phyloP scores from a whole-genome alignment of 345 rosid species.

The Salix arbutifolia region DNA sequence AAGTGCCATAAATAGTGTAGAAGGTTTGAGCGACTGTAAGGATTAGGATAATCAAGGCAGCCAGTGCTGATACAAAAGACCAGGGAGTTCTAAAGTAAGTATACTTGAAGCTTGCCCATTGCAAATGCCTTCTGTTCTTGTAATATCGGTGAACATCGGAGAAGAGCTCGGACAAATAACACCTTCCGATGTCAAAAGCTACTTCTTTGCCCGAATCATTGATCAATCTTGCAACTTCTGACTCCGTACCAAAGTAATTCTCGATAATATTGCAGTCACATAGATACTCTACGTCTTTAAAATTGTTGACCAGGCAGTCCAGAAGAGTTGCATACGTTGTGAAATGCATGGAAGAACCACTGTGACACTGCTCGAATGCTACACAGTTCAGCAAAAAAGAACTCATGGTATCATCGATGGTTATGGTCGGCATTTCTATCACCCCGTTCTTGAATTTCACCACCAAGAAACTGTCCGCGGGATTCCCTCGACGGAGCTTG shows the following conservation, averaged over 20 bases:
- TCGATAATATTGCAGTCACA: conserved; percentile 55
- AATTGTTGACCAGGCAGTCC: conserved; percentile 57
- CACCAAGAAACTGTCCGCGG: conserved; percentile 46
- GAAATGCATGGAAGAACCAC: conserved; percentile 49
- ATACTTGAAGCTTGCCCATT: conserved; percentile 61
- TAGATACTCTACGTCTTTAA: conserved; percentile 63
- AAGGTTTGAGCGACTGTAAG: conserved; percentile 57
- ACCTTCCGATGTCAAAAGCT: conserved; percentile 52
- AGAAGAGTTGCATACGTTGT: conserved; percentile 66
- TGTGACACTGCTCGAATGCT: conserved; percentile 76
- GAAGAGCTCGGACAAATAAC: conserved; percentile 52
- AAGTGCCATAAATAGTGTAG: conserved; percentile 25
- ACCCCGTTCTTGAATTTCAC: conserved; percentile 53
- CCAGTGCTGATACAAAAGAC: conserved; percentile 73
- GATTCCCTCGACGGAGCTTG: conserved; percentile 22
- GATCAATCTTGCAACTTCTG: conserved; percentile 52
- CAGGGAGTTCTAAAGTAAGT: conserved; percentile 77
- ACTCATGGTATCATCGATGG: conserved; percentile 67
- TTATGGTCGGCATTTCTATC: conserved; percentile 66
- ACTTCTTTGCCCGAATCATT: conserved; percentile 68
- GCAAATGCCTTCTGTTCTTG: conserved; percentile 46
- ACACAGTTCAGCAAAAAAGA: conserved; percentile 66
- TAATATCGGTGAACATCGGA: conserved; percentile 52
- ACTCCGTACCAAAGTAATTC: conserved; percentile 66
- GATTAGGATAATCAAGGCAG: conserved; percentile 55